phyloP scores from a whole-genome alignment of 495 filamentous ascomycete species.

The Gamarada debralockiae region DNA sequence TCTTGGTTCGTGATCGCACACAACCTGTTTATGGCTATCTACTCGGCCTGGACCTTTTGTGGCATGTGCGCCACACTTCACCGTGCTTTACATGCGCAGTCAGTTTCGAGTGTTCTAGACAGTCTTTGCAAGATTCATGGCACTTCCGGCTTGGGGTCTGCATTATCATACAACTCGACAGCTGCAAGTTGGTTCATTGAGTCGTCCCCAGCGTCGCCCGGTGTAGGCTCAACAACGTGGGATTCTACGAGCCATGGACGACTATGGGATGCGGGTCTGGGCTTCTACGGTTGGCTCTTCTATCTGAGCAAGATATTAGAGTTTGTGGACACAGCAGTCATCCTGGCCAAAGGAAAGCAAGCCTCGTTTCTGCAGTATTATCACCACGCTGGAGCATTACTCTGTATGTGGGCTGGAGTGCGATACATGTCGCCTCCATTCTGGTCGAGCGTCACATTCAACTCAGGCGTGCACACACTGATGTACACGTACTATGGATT shows the following conservation, averaged over 20 bases:
- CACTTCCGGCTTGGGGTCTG: slow-evolving; percentile 72
- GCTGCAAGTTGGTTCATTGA: not conserved
- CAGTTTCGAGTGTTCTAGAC: slow-evolving; percentile 40
- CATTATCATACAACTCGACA: slow-evolving; percentile 46
- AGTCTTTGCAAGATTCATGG: slow-evolving; percentile 59
- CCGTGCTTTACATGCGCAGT: too few species aligned
- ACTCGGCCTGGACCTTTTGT: slow-evolving; percentile 82
- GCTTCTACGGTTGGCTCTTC: slow-evolving; percentile 94
- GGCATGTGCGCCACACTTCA: slow-evolving; percentile 76
- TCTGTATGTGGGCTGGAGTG: slow-evolving; percentile 95
- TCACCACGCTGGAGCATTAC: slow-evolving; percentile 92
- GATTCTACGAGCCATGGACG: slow-evolving; percentile 62
- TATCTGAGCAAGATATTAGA: slow-evolving; percentile 98
- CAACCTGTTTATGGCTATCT: slow-evolving; percentile 87
- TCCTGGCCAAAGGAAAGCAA: slow-evolving; percentile 88
- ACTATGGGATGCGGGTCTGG: slow-evolving; percentile 89
- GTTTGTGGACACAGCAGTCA: slow-evolving; percentile 85
- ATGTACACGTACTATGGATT: not conserved
- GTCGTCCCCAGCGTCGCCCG: too few species aligned
- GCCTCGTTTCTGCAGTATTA: slow-evolving; percentile 89
- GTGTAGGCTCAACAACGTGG: slow-evolving; percentile 21
- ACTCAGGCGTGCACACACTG: slow-evolving; percentile 73
- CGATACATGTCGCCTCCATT: slow-evolving; percentile 72
- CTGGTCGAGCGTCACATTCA: slow-evolving; percentile 89
- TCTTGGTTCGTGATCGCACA: slow-evolving; percentile 76